phyloP scores from a whole-genome alignment of 2,329 filamentous ascomycete genomes.

The Microdochium bolleyi region DNA sequence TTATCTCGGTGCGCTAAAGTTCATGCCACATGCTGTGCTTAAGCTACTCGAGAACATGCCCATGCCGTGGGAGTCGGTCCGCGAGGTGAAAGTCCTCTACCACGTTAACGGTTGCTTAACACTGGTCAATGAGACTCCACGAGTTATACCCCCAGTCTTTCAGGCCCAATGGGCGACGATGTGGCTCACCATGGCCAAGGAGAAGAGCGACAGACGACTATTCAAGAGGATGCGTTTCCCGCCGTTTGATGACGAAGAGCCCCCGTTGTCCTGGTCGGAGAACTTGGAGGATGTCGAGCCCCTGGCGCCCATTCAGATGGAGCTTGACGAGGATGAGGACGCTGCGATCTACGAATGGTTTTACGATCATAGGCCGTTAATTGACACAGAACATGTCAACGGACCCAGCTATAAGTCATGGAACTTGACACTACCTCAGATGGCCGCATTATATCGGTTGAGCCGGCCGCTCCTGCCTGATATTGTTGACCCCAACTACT shows the following conservation, averaged over 20 bases:
- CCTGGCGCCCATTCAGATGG: conserved; percentile 96
- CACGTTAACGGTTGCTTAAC: conserved; percentile 97
- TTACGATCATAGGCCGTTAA: conserved; percentile 85
- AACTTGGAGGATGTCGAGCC: conserved; percentile 99
- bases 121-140: conserved; percentile 89
- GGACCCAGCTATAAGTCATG: conserved; percentile 94
- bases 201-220: conserved; percentile 90
- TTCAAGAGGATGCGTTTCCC: conserved; percentile 99
- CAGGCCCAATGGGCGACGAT: conserved; percentile 99
- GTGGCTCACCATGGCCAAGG: conserved; percentile 97
- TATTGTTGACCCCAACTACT: conserved; percentile 93
- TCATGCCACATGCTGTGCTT: conserved; percentile 97
- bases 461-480: conserved; percentile 89
- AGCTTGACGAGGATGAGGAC: conserved; percentile 91
- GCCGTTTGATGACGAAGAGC: conserved; percentile 97
- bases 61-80: conserved; percentile 96
- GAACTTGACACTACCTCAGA: conserved; percentile 89
- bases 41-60: conserved; percentile 99
- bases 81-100: conserved; percentile 96
- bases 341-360: conserved; percentile 92
- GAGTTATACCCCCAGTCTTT: conserved; percentile 96
- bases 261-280: conserved; percentile 94
- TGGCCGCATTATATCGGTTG: conserved; percentile 89
- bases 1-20: conserved; percentile 94
- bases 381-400: conserved; percentile 90